These are phyloP conservation scores for Arthroderma sp. DNA, from an alignment of 2,329 filamentous ascomycete species.

Conservation along the genomic window DNA sequence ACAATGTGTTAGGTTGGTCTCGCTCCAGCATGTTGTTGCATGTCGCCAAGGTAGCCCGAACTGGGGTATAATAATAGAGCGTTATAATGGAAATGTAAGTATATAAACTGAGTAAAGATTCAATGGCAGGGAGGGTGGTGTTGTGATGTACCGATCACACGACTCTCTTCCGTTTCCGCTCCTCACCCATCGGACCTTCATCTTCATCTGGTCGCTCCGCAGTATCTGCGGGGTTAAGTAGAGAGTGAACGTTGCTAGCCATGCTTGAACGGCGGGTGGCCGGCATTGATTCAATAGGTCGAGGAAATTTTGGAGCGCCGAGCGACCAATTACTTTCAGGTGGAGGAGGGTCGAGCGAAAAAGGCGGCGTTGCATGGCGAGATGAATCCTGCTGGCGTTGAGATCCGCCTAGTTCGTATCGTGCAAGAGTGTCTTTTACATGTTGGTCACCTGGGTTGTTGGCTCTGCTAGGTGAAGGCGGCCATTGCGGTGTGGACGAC, in stretches of 20 bases:
- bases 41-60: too few relatives aligned
- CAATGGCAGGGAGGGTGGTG: not conserved
- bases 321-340: constrained; percentile 45
- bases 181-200: constrained; percentile 39
- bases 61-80: too few relatives aligned
- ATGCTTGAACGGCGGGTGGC: constrained; percentile 57
- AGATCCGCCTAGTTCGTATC: constrained; percentile 50
- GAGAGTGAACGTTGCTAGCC: constrained; percentile 55
- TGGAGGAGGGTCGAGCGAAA: constrained; percentile 29
- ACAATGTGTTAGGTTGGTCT: too few relatives aligned
- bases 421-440: constrained; percentile 48
- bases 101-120: not conserved
- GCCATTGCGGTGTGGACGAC: constrained; percentile 50
- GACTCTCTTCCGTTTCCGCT: constrained; percentile 49
- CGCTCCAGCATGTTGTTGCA: too few relatives aligned
- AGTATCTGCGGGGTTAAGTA: constrained; percentile 56
- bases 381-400: constrained; percentile 35
- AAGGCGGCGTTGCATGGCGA: constrained; percentile 42
- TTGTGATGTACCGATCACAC: constrained; percentile 21
- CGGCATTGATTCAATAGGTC: constrained; percentile 33
- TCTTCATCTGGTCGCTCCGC: constrained; percentile 54
- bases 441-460: constrained; percentile 45
- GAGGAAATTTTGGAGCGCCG: constrained; percentile 31
- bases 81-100: not conserved
- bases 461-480: constrained; percentile 48